Conservation (phyloP, 805 yeast genomes). For the Pichia nanzhaoensis region DNA sequence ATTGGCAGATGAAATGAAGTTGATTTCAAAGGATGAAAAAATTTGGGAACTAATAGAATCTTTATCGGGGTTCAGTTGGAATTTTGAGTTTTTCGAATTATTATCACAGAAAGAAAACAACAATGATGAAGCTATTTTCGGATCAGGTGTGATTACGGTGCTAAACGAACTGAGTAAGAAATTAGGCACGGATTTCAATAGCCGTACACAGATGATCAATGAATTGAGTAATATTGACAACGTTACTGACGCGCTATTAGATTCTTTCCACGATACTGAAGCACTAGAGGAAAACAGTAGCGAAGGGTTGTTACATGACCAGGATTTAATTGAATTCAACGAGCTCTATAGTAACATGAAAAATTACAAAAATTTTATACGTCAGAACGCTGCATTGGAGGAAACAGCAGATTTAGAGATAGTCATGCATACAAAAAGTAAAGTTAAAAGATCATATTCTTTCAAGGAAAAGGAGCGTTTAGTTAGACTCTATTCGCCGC, state of each 20-base stretch:
- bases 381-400: background rate
- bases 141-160: slow-evolving; percentile 8
- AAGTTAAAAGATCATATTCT: slow-evolving; percentile 6
- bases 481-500: slow-evolving; percentile 13
- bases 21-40: background rate
- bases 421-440: background rate
- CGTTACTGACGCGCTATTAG: slow-evolving; percentile 9
- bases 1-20: slow-evolving; percentile 3
- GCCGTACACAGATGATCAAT: background rate
- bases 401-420: background rate
- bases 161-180: slow-evolving; percentile 6
- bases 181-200: background rate
- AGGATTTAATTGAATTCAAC: slow-evolving; percentile 9
- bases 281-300: background rate
- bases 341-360: slow-evolving; percentile 13
- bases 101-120: background rate
- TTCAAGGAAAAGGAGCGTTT: slow-evolving; percentile 12
- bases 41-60: slow-evolving; percentile 7
- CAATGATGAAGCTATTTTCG: slow-evolving; percentile 1
- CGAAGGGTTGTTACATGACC: slow-evolving; percentile 7
- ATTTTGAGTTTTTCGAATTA: background rate
- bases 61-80: slow-evolving; percentile 11
- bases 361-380: slow-evolving; percentile 5
- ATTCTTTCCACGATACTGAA: slow-evolving; percentile 1
- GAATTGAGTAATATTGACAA: background rate